Base-by-base conservation (phyloP, 2,329 filamentous ascomycete species). In the Drechslerella dactyloides region DNA sequence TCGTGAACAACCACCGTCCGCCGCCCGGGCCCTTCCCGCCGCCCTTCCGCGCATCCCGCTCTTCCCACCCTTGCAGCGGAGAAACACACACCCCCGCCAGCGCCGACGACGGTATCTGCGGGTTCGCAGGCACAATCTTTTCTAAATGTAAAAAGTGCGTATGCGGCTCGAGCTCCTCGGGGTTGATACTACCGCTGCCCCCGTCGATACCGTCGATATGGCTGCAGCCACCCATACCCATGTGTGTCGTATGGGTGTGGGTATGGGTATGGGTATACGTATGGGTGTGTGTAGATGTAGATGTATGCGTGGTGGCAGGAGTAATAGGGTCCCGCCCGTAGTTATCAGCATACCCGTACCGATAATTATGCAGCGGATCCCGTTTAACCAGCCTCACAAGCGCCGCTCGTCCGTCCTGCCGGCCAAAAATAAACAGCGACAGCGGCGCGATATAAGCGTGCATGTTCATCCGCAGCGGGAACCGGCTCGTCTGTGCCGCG, bases 401-500 rank as follows among this genome's bases (percentile, higher is more conserved):
- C 0, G 85, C 82, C 0, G 86, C 89, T 7, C 86, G 83, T 0
- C 90, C 90, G 51, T 83, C 84, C 13, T 87, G 83, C 11, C 87
- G 88, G 0, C 84, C 90, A 0, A 88, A 80, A 1, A 90, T 81
- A 7, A 91, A 84, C 7, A 91, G 80, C 19, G 83, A 87, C 0
- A 93, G 80, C 75, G 90, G 86, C 0, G 88, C 87, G 0, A 92
- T 85, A 57, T 87, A 83, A 0, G 84, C 80, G 42, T 86, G 79
- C 82, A 89, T 86, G 79, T 84, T 87, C 37, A 90, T 79, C 19
- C 68, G 51, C 7, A 72, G 17, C n/a, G 68, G 68, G 21, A 65
- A 72, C 4, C 48, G 42, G 11, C 60, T 61, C 6, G 30, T 53
- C 44, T 61, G 68, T n/a, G 68, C 68, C 10, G 54, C 55, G 1